Conservation (phyloP, 2,329 filamentous ascomycete genomes). For the Decorospora gaudefroyi region DNA sequence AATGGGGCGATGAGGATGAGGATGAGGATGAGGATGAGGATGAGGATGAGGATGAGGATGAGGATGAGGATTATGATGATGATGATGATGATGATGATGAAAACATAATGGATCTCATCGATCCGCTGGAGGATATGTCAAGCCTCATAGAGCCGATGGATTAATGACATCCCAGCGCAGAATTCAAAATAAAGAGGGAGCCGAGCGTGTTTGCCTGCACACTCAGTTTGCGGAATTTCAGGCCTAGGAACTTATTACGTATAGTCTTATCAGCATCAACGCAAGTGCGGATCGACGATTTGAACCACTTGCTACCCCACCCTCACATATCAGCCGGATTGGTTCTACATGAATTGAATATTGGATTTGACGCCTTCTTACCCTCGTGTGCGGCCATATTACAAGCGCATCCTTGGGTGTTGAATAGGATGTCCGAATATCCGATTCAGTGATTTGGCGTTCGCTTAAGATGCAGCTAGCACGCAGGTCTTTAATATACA, state of each 20-base stretch:
- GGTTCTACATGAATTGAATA: conserved; percentile 6
- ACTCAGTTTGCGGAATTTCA: not conserved
- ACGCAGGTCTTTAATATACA: conserved; percentile 3
- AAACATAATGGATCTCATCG: too few relatives aligned
- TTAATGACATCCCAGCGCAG: not conserved
- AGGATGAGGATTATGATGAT: not conserved
- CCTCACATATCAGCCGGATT: not conserved
- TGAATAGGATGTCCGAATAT: not conserved
- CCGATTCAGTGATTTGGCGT: not conserved
- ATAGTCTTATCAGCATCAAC: not conserved
- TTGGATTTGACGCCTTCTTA: not conserved
- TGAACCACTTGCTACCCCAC: conserved; percentile 1
- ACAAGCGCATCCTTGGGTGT: not conserved
- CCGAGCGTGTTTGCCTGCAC: not conserved
- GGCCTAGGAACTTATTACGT: conserved; percentile 5
- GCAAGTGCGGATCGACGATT: conserved; percentile 4
- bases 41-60: conserved; percentile 1
- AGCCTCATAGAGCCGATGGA: conserved; percentile 3
- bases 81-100: conserved; percentile 7
- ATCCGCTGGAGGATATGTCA: too few relatives aligned
- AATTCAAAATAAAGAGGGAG: not conserved
- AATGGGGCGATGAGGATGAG: conserved; percentile 1
- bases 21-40: not conserved
- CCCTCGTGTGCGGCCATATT: not conserved
- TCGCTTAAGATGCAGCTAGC: not conserved